Conservation (phyloP, 2,329 filamentous ascomycete species). For the Canariomyces notabilis region DNA sequence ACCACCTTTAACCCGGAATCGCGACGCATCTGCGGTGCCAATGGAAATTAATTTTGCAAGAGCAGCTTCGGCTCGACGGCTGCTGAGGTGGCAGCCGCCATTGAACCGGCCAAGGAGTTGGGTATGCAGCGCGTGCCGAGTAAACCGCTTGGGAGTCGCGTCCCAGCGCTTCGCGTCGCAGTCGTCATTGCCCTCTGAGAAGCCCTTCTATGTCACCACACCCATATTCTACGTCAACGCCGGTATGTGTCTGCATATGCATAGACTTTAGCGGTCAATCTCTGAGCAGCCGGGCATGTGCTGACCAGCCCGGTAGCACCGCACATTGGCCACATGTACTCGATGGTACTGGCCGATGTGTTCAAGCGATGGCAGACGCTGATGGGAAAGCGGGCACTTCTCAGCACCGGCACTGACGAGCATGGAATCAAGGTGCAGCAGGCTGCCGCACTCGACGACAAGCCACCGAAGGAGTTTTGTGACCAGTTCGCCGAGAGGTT, state of each 20-base stretch:
- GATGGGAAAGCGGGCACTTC: slow-evolving; percentile 62
- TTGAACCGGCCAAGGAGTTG: slow-evolving; percentile 16
- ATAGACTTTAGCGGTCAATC: neutral
- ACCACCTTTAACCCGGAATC: neutral
- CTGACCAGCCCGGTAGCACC: slow-evolving; percentile 55
- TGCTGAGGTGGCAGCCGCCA: slow-evolving; percentile 16
- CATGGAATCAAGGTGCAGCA: slow-evolving; percentile 97
- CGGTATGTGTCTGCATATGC: slow-evolving; percentile 52
- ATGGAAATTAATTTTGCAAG: slow-evolving; percentile 12
- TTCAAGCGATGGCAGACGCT: slow-evolving; percentile 87
- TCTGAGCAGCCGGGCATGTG: slow-evolving; percentile 1
- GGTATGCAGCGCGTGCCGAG: slow-evolving; percentile 21
- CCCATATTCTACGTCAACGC: slow-evolving; percentile 99
- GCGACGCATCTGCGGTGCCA: neutral
- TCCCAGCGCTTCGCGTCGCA: slow-evolving; percentile 12
- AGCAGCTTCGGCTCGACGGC: slow-evolving; percentile 18
- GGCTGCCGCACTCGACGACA: slow-evolving; percentile 66
- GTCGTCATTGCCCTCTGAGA: slow-evolving; percentile 33
- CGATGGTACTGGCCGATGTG: slow-evolving; percentile 84
- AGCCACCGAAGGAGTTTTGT: slow-evolving; percentile 79
- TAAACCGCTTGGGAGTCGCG: slow-evolving; percentile 6
- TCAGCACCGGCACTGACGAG: slow-evolving; percentile 93
- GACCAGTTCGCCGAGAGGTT: slow-evolving; percentile 80
- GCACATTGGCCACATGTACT: slow-evolving; percentile 92
- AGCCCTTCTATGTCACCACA: slow-evolving; percentile 92